Percentiles rank a stretch among this genome's conserved stretches.
These are phyloP conservation scores for Platismatia glauca DNA, from an alignment of 495 filamentous ascomycete species.

Conservation along the genomic window DNA sequence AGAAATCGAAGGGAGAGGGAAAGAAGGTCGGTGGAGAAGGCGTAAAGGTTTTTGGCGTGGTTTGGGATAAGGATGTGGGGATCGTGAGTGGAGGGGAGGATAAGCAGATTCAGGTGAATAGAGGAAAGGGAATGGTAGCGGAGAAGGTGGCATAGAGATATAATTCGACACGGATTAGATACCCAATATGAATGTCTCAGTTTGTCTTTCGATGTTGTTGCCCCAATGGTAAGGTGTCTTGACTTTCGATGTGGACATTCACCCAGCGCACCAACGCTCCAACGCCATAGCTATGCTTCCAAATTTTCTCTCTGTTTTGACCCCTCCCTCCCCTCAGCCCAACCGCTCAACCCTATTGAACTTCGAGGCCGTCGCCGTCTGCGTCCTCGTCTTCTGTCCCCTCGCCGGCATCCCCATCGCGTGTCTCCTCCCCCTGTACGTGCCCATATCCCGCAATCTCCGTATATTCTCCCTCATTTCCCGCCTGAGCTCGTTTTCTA, in stretches of 20 bases:
- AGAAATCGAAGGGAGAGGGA: slow-evolving; percentile 48
- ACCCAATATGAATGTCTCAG: neutral
- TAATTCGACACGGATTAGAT: neutral
- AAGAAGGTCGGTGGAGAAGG: slow-evolving; percentile 60
- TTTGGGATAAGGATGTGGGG: slow-evolving; percentile 74
- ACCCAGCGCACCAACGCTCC: neutral
- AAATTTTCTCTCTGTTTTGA: too few species aligned
- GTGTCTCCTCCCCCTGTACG: slow-evolving; percentile 83
- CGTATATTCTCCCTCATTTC: slow-evolving; percentile 74
- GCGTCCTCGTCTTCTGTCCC: slow-evolving; percentile 77
- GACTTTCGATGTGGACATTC: neutral
- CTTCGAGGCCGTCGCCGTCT: slow-evolving; percentile 67
- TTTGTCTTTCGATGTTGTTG: neutral
- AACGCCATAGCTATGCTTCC: neutral
- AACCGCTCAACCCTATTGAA: slow-evolving; percentile 71
- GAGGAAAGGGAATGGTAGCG: slow-evolving; percentile 30
- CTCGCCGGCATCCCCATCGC: slow-evolving; percentile 80
- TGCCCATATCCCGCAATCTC: slow-evolving; percentile 81
- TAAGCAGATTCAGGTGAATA: slow-evolving; percentile 84
- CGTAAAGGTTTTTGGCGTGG: slow-evolving; percentile 82
- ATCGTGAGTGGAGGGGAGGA: slow-evolving; percentile 92
- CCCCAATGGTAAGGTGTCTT: neutral
- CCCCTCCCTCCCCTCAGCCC: slow-evolving; percentile 24
- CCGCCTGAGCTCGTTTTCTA: slow-evolving; percentile 79
- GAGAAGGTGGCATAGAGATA: neutral